Percentiles rank a stretch among this genome's conserved stretches.
Conservation (phyloP, 2,329 filamentous ascomycete genomes). For the Emmonsiellopsis sp. region DNA sequence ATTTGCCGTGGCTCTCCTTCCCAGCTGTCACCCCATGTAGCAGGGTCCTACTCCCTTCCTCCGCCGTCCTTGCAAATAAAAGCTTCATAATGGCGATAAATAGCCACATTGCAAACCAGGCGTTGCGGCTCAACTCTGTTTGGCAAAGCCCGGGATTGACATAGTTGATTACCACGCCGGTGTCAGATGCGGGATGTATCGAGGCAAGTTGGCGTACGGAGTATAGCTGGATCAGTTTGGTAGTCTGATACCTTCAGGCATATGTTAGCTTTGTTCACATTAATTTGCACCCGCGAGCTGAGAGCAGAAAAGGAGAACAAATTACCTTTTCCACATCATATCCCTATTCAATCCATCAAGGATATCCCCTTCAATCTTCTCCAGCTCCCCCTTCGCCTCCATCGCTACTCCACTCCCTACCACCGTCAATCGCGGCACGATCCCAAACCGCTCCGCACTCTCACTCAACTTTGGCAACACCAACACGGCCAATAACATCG, state of each 20-base stretch:
- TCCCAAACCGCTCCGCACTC: conserved; percentile 22
- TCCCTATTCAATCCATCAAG: conserved; percentile 26
- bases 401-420: background rate
- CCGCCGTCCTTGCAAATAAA: conserved; percentile 35
- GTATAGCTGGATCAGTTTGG: conserved; percentile 43
- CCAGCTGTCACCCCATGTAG: conserved; percentile 32
- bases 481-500: conserved; percentile 42
- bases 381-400: too few species aligned
- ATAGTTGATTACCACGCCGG: conserved; percentile 41
- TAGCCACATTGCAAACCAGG: conserved; percentile 1
- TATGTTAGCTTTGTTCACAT: background rate
- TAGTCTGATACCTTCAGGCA: conserved; percentile 33
- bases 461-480: conserved; percentile 45
- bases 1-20: conserved; percentile 38
- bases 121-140: conserved; percentile 37
- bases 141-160: conserved; percentile 48
- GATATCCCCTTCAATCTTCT: too few species aligned
- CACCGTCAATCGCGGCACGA: conserved; percentile 29
- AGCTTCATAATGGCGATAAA: conserved; percentile 20
- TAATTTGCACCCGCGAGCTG: background rate
- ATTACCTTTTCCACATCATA: conserved; percentile 22
- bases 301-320: background rate
- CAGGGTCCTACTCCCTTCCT: conserved; percentile 41
- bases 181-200: conserved; percentile 16
- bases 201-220: conserved; percentile 32